Evolutionary conservation across 441 rosid genomes (phyloP).

Genomic region (Populus hybrid): DNA sequence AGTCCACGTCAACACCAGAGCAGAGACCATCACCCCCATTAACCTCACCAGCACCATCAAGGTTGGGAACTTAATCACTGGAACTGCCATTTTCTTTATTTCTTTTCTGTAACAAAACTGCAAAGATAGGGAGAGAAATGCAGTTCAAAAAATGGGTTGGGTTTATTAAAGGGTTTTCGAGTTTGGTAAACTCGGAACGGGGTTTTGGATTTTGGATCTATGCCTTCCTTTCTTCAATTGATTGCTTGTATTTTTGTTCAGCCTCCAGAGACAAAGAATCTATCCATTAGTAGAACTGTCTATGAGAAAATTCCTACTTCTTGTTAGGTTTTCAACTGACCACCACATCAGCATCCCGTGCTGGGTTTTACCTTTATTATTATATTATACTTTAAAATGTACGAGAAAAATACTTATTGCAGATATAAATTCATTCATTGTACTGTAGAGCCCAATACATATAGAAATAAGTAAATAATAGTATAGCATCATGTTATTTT

Average conservation of each 20-base stretch:
- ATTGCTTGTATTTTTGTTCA: neutral
- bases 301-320: neutral
- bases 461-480: too few relatives aligned
- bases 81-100: conserved; percentile 48
- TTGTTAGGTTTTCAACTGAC: neutral
- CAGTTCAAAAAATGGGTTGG: neutral
- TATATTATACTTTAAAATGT: too few relatives aligned
- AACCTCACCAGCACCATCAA: conserved; percentile 45
- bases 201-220: conserved; percentile 10
- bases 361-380: too few relatives aligned
- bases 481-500: too few relatives aligned
- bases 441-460: too few relatives aligned
- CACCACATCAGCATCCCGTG: neutral
- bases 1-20: conserved; percentile 63
- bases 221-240: neutral
- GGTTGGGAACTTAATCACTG: conserved; percentile 65
- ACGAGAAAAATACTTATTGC: too few relatives aligned
- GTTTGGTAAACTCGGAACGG: neutral
- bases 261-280: neutral
- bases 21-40: conserved; percentile 47
- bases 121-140: neutral
- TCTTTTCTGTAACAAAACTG: neutral
- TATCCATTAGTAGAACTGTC: neutral
- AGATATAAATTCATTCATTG: too few relatives aligned
- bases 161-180: neutral